These are phyloP conservation scores for Penicillium steckii DNA, from an alignment of 495 filamentous ascomycete species.

Conservation along the genomic window DNA sequence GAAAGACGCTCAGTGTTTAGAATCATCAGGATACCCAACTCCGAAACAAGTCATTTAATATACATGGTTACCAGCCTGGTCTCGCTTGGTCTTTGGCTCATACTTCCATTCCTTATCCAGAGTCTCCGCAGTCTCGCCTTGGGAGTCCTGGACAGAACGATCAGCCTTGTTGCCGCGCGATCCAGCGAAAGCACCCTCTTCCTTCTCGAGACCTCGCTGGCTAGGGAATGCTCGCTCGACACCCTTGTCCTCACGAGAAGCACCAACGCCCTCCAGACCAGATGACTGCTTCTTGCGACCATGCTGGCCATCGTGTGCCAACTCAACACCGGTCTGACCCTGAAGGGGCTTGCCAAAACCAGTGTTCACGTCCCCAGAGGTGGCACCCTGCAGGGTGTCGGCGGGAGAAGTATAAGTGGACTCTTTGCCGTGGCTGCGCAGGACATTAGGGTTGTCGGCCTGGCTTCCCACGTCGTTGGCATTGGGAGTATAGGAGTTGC, in stretches of 20 bases:
- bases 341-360: slow-evolving; percentile 60
- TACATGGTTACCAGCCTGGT: not conserved
- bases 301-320: slow-evolving; percentile 52
- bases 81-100: slow-evolving; percentile 29
- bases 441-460: slow-evolving; percentile 42
- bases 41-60: slow-evolving; percentile 2
- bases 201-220: slow-evolving; percentile 33
- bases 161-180: slow-evolving; percentile 30
- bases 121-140: slow-evolving; percentile 45
- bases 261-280: slow-evolving; percentile 56
- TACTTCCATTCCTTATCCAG: slow-evolving; percentile 47
- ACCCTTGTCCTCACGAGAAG: slow-evolving; percentile 27
- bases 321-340: slow-evolving; percentile 60
- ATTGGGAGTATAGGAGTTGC: slow-evolving; percentile 60
- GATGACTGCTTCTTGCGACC: slow-evolving; percentile 51
- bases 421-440: slow-evolving; percentile 43
- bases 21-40: not conserved
- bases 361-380: slow-evolving; percentile 58
- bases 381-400: slow-evolving; percentile 61
- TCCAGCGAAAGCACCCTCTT: slow-evolving; percentile 17
- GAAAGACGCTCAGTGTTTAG: not conserved
- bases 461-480: slow-evolving; percentile 44
- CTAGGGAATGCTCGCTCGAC: slow-evolving; percentile 25
- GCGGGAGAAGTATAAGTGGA: slow-evolving; percentile 40
- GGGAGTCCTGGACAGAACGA: slow-evolving; percentile 41